phyloP scores from a whole-genome alignment of 148 eudicot species.

The Amaranthus palmeri region DNA sequence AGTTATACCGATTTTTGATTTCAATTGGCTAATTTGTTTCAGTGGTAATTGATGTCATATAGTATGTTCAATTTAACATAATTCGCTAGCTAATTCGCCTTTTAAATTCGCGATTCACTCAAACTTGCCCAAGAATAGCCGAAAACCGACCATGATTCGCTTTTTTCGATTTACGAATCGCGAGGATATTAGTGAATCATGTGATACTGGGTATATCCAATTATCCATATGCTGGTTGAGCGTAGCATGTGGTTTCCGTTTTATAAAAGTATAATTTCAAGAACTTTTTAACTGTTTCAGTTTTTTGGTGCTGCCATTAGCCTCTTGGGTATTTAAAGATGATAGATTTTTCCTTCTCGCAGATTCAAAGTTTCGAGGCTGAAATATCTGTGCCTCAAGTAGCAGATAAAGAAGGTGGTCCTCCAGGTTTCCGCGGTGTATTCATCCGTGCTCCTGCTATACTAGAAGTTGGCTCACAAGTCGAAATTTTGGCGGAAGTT shows the following conservation, averaged over 20 bases:
- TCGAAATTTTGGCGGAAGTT: slow-evolving; percentile 79
- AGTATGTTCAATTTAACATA: too few species aligned
- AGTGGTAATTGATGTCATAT: too few species aligned
- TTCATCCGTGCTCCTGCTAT: slow-evolving; percentile 96
- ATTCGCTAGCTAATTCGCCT: neutral
- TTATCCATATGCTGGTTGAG: neutral
- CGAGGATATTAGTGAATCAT: neutral
- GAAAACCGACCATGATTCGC: neutral
- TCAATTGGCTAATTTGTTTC: neutral
- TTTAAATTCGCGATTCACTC: too few species aligned
- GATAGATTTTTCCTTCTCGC: neutral
- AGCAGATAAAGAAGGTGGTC: slow-evolving; percentile 79
- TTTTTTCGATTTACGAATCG: neutral
- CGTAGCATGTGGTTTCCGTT: neutral
- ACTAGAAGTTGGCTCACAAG: slow-evolving; percentile 85
- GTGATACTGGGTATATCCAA: neutral
- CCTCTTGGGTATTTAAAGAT: neutral
- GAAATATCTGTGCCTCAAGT: slow-evolving; percentile 70
- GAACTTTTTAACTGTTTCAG: neutral
- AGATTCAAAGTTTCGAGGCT: slow-evolving; percentile 96
- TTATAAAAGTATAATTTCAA: neutral
- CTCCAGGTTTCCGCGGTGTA: slow-evolving; percentile 70
- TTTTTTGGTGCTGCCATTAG: neutral
- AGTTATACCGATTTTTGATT: neutral
- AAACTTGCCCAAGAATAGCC: too few species aligned